Conservation (phyloP, 306 rosid genomes). For the Quercus variabilis region DNA sequence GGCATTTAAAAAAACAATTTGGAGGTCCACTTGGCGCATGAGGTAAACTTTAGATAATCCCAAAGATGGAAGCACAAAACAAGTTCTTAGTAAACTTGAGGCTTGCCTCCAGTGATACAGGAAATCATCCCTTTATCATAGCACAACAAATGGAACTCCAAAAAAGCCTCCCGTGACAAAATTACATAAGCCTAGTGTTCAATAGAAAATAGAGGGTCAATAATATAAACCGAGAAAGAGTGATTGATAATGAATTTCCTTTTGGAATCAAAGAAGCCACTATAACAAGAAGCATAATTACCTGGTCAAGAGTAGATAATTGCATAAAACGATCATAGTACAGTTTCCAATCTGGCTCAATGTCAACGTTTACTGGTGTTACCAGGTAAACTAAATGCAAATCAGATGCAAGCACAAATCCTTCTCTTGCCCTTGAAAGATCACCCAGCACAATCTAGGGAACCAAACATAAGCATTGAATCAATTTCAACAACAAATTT, state of each 20-base stretch:
- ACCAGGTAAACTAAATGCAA: slow-evolving; percentile 89
- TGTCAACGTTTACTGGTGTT: slow-evolving; percentile 86
- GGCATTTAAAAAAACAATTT: background rate
- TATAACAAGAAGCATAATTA: slow-evolving; percentile 22
- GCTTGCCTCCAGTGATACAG: background rate
- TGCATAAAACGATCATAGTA: slow-evolving; percentile 78
- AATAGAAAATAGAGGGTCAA: background rate
- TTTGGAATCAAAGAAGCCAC: background rate
- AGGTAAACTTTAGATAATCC: background rate
- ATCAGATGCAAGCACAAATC: slow-evolving; percentile 97
- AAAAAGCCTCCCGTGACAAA: background rate
- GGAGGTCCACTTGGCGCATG: background rate
- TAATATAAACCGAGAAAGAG: slow-evolving; percentile 2
- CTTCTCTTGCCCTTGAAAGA: slow-evolving; percentile 98
- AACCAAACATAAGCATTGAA: slow-evolving; percentile 17
- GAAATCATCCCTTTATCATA: background rate
- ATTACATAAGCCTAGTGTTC: background rate
- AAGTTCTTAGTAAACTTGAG: background rate
- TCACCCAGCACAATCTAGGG: slow-evolving; percentile 85
- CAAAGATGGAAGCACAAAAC: background rate
- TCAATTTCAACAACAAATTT: background rate
- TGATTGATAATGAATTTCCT: background rate
- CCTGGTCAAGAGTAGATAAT: slow-evolving; percentile 87
- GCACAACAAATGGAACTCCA: background rate
- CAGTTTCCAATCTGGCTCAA: slow-evolving; percentile 94